phyloP scores from a whole-genome alignment of 2,329 filamentous ascomycete genomes.

The Chaetothyriales sp. region DNA sequence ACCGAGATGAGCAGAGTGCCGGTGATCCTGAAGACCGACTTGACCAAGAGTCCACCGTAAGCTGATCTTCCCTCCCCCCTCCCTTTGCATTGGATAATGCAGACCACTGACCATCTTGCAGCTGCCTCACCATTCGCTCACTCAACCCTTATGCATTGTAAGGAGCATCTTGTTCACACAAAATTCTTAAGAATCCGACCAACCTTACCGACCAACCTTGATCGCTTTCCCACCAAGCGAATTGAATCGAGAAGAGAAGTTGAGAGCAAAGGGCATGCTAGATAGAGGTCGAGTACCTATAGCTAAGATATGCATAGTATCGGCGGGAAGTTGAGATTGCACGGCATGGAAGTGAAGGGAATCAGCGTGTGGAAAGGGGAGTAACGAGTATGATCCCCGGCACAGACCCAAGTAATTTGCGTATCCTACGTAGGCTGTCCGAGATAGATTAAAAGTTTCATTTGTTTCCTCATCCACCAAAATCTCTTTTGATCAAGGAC shows the following conservation, averaged over 20 bases:
- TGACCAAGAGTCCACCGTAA: conserved; percentile 98
- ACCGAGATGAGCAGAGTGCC: conserved; percentile 94
- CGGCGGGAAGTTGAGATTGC: neutral
- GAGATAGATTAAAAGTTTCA: neutral
- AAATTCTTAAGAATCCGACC: neutral
- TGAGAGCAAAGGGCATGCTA: neutral
- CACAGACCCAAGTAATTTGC: neutral
- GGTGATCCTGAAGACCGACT: conserved; percentile 95
- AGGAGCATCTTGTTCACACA: neutral
- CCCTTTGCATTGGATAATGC: neutral
- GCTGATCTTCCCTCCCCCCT: conserved; percentile 42
- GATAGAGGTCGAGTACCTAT: neutral
- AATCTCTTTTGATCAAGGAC: neutral
- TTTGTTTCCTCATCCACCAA: neutral
- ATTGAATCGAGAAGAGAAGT: neutral
- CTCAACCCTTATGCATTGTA: conserved; percentile 39
- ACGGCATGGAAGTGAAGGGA: neutral
- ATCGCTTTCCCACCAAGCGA: neutral
- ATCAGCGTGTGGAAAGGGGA: neutral
- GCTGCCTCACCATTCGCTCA: conserved; percentile 38
- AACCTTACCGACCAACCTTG: neutral
- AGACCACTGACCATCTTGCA: conserved; percentile 21
- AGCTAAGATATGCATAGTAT: neutral
- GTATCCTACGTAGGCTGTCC: neutral
- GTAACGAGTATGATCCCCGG: neutral